phyloP scores from a whole-genome alignment of 108 stramenopile species.

The Pseudonitzschia multistriata region DNA sequence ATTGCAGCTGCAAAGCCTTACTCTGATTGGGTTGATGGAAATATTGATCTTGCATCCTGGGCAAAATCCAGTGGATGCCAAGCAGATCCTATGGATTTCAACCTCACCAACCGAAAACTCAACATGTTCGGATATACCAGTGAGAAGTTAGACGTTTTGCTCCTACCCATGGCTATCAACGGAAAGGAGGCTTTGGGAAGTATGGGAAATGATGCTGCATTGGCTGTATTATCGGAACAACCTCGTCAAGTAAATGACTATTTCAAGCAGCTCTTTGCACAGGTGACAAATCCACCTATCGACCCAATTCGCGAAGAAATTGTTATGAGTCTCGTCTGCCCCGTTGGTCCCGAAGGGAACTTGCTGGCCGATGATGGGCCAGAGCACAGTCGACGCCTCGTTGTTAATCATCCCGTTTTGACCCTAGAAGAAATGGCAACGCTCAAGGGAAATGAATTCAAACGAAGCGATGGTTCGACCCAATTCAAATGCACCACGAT shows the following conservation, averaged over 20 bases:
- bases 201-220: constrained; percentile 98
- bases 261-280: constrained; percentile 98
- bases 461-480: constrained; percentile 54
- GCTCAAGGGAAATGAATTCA: constrained; percentile 80
- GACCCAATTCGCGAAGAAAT: constrained; percentile 98
- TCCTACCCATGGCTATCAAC: constrained; percentile 90
- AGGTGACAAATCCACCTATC: constrained; percentile 98
- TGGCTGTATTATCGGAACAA: constrained; percentile 92
- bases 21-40: constrained; percentile 84
- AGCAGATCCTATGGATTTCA: constrained; percentile 66
- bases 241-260: constrained; percentile 93
- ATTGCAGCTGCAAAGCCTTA: constrained; percentile 87
- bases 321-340: constrained; percentile 96
- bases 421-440: constrained; percentile 92
- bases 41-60: constrained; percentile 83
- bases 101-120: constrained; percentile 75
- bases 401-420: constrained; percentile 89
- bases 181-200: constrained; percentile 95
- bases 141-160: constrained; percentile 93
- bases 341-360: constrained; percentile 94
- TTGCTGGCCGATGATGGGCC: constrained; percentile 71
- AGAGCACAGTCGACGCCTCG: constrained; percentile 83
- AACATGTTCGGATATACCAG: constrained; percentile 93
- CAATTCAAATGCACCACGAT: constrained; percentile 82
- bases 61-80: constrained; percentile 33